phyloP scores from a whole-genome alignment of 2,329 filamentous ascomycete genomes.

The Neonectria hederae region DNA sequence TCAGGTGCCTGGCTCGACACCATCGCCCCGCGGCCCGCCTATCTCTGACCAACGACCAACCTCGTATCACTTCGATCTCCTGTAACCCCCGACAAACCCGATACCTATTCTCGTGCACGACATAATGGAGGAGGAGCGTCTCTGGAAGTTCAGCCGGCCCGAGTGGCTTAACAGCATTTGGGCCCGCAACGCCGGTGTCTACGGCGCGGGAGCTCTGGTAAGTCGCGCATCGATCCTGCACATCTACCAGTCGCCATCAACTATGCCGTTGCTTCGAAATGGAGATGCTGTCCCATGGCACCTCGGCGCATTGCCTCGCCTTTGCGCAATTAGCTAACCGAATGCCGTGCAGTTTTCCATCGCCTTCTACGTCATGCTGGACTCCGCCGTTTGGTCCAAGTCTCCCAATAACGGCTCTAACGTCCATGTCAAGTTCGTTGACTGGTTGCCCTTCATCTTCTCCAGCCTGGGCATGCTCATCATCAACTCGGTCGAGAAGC shows the following conservation, averaged over 20 bases:
- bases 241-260: not conserved
- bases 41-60: constrained; percentile 26
- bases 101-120: not conserved
- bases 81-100: not conserved
- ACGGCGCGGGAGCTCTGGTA: constrained; percentile 70
- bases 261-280: not conserved
- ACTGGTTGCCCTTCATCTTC: constrained; percentile 76
- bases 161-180: constrained; percentile 73
- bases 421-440: constrained; percentile 71
- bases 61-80: not conserved
- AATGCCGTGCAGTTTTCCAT: constrained; percentile 64
- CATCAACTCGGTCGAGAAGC: constrained; percentile 76
- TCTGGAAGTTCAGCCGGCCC: constrained; percentile 73
- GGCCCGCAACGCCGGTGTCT: constrained; percentile 71
- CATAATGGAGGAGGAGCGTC: constrained; percentile 69
- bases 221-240: constrained; percentile 42
- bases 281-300: not conserved
- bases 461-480: constrained; percentile 74
- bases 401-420: constrained; percentile 67
- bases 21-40: constrained; percentile 23
- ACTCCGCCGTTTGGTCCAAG: constrained; percentile 74
- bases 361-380: constrained; percentile 75
- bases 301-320: not conserved
- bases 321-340: constrained; percentile 27
- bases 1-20: constrained; percentile 23